Evolutionary conservation across 805 yeast genomes (phyloP).

Genomic region (Nakazawaea sp.): DNA sequence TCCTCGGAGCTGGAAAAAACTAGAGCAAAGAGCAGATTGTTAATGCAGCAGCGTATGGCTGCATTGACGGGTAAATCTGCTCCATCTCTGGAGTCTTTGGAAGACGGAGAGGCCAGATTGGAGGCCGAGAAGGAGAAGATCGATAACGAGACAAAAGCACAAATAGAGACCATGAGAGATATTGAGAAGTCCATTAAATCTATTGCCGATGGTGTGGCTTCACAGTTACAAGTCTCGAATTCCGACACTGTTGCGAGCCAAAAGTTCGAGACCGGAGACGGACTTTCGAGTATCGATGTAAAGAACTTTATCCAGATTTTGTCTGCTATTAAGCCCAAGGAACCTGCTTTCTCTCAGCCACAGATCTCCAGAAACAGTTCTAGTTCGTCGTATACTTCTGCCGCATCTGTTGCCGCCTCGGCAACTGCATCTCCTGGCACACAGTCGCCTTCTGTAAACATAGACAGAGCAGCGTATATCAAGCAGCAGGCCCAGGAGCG

Average conservation of each 20-base stretch:
- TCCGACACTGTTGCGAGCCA: constrained; percentile 42
- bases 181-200: constrained; percentile 66
- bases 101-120: constrained; percentile 47
- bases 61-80: constrained; percentile 76
- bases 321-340: constrained; percentile 21
- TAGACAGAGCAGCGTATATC: constrained; percentile 70
- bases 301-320: constrained; percentile 53
- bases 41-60: constrained; percentile 83
- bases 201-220: constrained; percentile 34
- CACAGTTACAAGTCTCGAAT: constrained; percentile 21
- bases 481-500: constrained; percentile 77
- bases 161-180: constrained; percentile 58
- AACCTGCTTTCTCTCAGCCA: not conserved
- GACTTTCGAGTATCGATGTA: constrained; percentile 60
- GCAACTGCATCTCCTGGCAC: not conserved
- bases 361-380: not conserved
- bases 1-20: constrained; percentile 79
- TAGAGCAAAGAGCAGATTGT: constrained; percentile 73
- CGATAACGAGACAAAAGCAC: constrained; percentile 46
- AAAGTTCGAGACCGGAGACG: constrained; percentile 80
- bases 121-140: constrained; percentile 45
- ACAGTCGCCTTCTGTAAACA: constrained; percentile 16
- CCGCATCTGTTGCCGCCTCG: constrained; percentile 4
- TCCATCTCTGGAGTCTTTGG: constrained; percentile 36
- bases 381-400: constrained; percentile 10